These are phyloP conservation scores for Gomphus sp. DNA, from an alignment of 1,284 basidiomycete genomes.

Conservation along the genomic window DNA sequence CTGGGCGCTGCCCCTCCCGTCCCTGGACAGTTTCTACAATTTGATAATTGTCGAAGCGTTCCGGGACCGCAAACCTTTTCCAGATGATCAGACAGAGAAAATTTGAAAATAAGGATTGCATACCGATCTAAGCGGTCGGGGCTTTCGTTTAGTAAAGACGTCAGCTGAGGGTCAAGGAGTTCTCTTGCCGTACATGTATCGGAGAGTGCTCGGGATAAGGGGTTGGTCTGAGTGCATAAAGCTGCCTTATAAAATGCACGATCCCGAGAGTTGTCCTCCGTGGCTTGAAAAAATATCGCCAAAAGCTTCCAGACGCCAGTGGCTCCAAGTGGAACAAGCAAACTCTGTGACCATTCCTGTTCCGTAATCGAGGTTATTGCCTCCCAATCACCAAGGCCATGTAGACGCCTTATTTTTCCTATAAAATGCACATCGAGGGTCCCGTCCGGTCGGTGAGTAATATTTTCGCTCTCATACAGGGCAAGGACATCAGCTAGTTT, in stretches of 20 bases:
- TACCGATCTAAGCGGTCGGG: constrained; percentile 53
- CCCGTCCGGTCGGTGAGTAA: constrained; percentile 10
- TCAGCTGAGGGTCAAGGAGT: constrained; percentile 46
- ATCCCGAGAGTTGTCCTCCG: constrained; percentile 49
- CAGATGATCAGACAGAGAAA: constrained; percentile 15
- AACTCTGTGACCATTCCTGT: constrained; percentile 39
- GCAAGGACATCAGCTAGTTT: too few species aligned
- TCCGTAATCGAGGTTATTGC: constrained; percentile 43
- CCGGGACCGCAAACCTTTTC: constrained; percentile 34
- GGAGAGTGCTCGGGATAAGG: constrained; percentile 39
- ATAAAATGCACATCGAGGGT: constrained; percentile 25
- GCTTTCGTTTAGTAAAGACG: constrained; percentile 47
- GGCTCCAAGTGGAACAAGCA: constrained; percentile 48
- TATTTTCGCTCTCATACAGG: constrained; percentile 32
- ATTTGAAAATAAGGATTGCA: too few species aligned
- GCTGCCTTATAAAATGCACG: constrained; percentile 52
- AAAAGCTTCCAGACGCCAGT: constrained; percentile 44
- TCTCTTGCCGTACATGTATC: constrained; percentile 49
- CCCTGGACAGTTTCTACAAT: too few species aligned
- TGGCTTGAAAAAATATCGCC: constrained; percentile 52
- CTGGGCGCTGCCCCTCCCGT: too few species aligned
- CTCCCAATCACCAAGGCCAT: constrained; percentile 55
- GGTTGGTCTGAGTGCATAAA: constrained; percentile 45
- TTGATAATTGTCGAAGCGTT: too few species aligned
- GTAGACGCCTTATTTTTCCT: constrained; percentile 47